A percentile compares a stretch with the other conserved stretches of the same genome.
These are phyloP conservation scores for Aaosphaeria arxii DNA, from an alignment of 2,329 filamentous ascomycete species.

Conservation along the genomic window DNA sequence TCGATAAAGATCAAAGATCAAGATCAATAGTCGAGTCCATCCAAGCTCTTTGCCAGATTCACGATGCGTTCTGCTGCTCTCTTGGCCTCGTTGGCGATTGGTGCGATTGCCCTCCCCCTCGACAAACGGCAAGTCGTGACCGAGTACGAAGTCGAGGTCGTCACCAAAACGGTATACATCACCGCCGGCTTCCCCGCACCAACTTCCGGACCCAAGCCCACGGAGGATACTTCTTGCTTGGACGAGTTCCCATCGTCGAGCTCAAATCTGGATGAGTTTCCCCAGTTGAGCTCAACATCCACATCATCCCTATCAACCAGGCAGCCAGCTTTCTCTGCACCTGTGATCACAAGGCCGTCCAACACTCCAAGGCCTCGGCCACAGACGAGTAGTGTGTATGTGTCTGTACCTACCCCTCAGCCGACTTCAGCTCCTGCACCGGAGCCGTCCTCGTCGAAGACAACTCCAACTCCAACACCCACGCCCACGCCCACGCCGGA, in stretches of 20 bases:
- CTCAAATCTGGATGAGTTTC: background rate
- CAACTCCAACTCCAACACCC: conserved; percentile 1
- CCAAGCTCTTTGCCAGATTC: conserved; percentile 2
- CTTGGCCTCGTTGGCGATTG: conserved; percentile 21
- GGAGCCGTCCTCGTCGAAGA: background rate
- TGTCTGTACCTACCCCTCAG: background rate
- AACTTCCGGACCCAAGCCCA: background rate
- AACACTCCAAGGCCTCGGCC: background rate
- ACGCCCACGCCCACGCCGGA: conserved; percentile 1
- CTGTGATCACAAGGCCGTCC: background rate
- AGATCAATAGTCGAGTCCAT: background rate
- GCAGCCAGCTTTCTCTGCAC: background rate
- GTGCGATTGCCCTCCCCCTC: conserved; percentile 22
- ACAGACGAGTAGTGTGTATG: too few species aligned
- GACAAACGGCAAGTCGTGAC: conserved; percentile 20
- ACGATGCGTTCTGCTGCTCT: conserved; percentile 27
- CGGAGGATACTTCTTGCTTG: background rate
- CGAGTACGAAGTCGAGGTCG: conserved; percentile 17
- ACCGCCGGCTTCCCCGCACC: conserved; percentile 3
- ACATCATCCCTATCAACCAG: background rate
- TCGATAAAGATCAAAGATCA: conserved; percentile 10
- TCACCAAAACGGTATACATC: conserved; percentile 17
- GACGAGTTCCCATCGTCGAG: background rate
- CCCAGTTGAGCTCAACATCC: background rate
- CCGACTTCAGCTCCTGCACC: background rate